Conservation (phyloP, 2,329 filamentous ascomycete genomes). For the Achaetomium macrosporum region DNA sequence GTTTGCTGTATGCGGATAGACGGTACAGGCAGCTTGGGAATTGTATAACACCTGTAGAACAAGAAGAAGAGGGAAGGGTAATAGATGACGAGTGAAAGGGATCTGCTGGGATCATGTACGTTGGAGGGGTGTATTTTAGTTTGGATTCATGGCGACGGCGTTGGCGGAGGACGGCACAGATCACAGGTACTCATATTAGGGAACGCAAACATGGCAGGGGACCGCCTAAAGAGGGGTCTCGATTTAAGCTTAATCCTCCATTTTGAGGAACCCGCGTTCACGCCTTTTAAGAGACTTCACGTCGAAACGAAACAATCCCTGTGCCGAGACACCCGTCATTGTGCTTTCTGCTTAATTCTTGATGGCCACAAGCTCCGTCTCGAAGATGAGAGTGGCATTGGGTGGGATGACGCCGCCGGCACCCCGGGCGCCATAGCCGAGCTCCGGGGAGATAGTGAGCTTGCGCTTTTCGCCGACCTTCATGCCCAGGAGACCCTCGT, state of each 20-base stretch:
- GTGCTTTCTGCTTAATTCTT: constrained; percentile 2
- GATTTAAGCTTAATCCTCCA: background rate
- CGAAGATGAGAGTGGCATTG: constrained; percentile 26
- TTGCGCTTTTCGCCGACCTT: constrained; percentile 28
- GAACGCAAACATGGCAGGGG: background rate
- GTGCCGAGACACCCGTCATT: background rate
- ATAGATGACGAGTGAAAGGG: constrained; percentile 2
- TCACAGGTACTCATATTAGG: constrained; percentile 1
- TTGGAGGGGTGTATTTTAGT: background rate
- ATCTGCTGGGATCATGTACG: background rate
- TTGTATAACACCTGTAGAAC: constrained; percentile 38
- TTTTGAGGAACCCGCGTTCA: background rate
- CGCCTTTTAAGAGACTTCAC: background rate
- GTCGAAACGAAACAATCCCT: background rate
- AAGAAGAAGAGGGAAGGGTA: background rate
- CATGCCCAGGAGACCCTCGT: constrained; percentile 27
- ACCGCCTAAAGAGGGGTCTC: background rate
- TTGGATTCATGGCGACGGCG: constrained; percentile 8
- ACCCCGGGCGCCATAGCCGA: constrained; percentile 23
- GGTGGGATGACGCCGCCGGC: constrained; percentile 24
- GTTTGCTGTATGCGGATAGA: constrained; percentile 45
- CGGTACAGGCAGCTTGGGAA: constrained; percentile 49
- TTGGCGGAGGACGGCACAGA: constrained; percentile 3
- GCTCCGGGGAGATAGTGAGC: constrained; percentile 23
- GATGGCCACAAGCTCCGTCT: constrained; percentile 26